Conservation (phyloP, 1,139 yeast species). For the Debaryomyces sp. region DNA sequence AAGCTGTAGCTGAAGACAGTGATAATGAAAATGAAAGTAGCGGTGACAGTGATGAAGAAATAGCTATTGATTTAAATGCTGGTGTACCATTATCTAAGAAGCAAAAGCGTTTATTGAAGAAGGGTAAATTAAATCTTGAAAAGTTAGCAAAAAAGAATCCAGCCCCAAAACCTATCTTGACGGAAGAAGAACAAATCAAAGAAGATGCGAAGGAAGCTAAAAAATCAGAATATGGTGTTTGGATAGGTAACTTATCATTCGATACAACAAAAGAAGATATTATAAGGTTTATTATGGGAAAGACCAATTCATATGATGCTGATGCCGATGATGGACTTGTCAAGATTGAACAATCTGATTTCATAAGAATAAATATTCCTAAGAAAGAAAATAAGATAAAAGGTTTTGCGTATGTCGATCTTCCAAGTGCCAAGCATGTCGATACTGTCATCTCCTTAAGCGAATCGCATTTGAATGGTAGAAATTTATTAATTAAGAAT, state of each 20-base stretch:
- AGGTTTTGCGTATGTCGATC: slow-evolving; percentile 93
- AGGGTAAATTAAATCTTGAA: slow-evolving; percentile 67
- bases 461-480: slow-evolving; percentile 75
- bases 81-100: slow-evolving; percentile 89
- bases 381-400: slow-evolving; percentile 63
- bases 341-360: slow-evolving; percentile 48
- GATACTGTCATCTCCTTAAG: slow-evolving; percentile 66
- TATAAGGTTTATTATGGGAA: slow-evolving; percentile 61
- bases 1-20: slow-evolving; percentile 11
- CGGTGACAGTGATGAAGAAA: slow-evolving; percentile 45
- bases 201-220: slow-evolving; percentile 29
- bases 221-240: slow-evolving; percentile 71
- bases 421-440: slow-evolving; percentile 64
- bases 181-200: slow-evolving; percentile 30
- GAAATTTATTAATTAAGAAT: slow-evolving; percentile 83
- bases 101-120: slow-evolving; percentile 83
- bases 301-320: slow-evolving; percentile 44
- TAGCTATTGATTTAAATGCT: slow-evolving; percentile 77
- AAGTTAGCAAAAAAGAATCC: slow-evolving; percentile 56
- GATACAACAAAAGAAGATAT: slow-evolving; percentile 82
- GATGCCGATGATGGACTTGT: slow-evolving; percentile 33
- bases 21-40: slow-evolving; percentile 19
- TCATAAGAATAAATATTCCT: slow-evolving; percentile 68
- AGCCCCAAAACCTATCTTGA: slow-evolving; percentile 39
- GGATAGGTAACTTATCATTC: slow-evolving; percentile 93